Conservation (phyloP, 73 alveolate genomes). For the Stentor roeselii region DNA sequence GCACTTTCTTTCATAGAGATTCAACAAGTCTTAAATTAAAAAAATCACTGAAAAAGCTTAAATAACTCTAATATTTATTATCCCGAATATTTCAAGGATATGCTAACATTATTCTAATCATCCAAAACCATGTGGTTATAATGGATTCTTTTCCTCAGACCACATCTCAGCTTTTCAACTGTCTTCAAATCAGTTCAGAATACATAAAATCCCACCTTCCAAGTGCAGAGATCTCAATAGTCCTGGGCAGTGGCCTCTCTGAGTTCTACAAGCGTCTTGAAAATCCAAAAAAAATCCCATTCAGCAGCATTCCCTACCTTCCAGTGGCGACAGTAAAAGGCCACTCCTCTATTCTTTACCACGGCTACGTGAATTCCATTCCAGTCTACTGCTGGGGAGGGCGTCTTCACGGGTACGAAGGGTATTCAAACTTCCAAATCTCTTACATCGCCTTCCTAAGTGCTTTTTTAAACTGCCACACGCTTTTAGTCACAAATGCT, state of each 20-base stretch:
- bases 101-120: too few relatives aligned
- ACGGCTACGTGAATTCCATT: slow-evolving; percentile 27
- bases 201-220: not conserved
- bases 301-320: slow-evolving; percentile 34
- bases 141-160: not conserved
- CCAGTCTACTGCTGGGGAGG: slow-evolving; percentile 28
- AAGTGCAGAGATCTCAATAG: slow-evolving; percentile 33
- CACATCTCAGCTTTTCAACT: not conserved
- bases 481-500: slow-evolving; percentile 38
- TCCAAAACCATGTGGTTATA: too few relatives aligned
- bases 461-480: slow-evolving; percentile 36
- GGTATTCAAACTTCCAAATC: slow-evolving; percentile 30
- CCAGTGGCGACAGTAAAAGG: slow-evolving; percentile 31
- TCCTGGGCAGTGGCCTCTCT: slow-evolving; percentile 44
- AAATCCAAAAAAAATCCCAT: slow-evolving; percentile 1
- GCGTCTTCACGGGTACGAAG: slow-evolving; percentile 45
- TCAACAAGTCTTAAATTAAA: too few relatives aligned
- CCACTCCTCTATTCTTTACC: slow-evolving; percentile 31
- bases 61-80: too few relatives aligned
- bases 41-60: too few relatives aligned
- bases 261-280: slow-evolving; percentile 29
- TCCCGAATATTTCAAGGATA: too few relatives aligned
- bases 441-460: slow-evolving; percentile 34
- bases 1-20: too few relatives aligned
- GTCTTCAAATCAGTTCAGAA: slow-evolving; percentile 7